phyloP scores from a whole-genome alignment of 371 early-diverging fungal species.

The Rhizopus sp. region DNA sequence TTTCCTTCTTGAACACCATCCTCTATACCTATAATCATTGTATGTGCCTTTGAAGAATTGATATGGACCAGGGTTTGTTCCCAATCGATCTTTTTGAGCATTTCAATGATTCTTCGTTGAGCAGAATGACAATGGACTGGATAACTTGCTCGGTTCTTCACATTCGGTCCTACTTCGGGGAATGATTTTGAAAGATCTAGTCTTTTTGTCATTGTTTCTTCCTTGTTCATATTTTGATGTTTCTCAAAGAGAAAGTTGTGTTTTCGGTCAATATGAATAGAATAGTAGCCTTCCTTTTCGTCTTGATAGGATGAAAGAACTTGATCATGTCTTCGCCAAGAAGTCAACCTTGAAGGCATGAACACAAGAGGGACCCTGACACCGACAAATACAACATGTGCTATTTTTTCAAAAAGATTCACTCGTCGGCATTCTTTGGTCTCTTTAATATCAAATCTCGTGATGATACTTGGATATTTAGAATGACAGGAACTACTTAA shows the following conservation, averaged over 20 bases:
- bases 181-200: background rate
- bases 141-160: background rate
- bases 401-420: background rate
- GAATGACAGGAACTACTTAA: constrained; percentile 2
- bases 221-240: background rate
- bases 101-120: background rate
- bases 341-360: background rate
- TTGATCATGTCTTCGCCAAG: background rate
- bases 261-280: background rate
- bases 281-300: background rate
- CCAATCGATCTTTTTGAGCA: background rate
- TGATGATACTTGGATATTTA: constrained; percentile 6
- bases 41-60: constrained; percentile 3
- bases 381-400: background rate
- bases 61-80: constrained; percentile 4
- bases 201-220: background rate
- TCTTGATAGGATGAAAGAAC: background rate
- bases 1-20: background rate
- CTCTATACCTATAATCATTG: constrained; percentile 3
- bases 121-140: background rate
- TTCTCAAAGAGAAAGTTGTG: background rate
- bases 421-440: too few relatives aligned
- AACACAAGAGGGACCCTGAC: background rate
- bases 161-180: background rate
- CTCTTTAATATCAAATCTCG: constrained; percentile 3